Base-by-base conservation (phyloP, 495 filamentous ascomycete genomes). In the Extremus antarcticus region DNA sequence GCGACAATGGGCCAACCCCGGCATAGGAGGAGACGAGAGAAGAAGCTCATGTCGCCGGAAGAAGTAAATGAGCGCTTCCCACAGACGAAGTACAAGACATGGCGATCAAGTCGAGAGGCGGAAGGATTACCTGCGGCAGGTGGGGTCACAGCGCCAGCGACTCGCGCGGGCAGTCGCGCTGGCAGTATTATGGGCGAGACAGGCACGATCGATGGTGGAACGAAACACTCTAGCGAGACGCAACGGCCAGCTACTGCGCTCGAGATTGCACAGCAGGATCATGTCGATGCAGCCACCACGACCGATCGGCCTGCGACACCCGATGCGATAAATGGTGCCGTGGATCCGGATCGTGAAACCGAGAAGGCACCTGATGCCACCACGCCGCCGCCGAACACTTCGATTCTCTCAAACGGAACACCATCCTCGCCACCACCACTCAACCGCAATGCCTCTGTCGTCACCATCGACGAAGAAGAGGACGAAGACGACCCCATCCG, bases 61-160 rank as follows among this genome's bases (percentile, higher is more conserved):
- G 92, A 99, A 68, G 92, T 97, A 41, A 96, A 99, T 65, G 89
- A 94, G 62, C 85, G 92, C 56, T 97, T 99, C 64, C 94, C 92
- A 0, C 78, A 95, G 63, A 81, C 81, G 45, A 97, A 97, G 70
- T 99, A 99, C 73, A 97, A 97, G 73, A 79, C 78, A 48, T 99
- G 94, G 92, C 82, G 90, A 53, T 79, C 88, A 13, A 78, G 79
- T 38, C 85, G 94, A 53, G 90, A 88, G 56, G 76, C 80, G 39
- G 81, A 90, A 72, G 94, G 90, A 25, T 71, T 96, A 45, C 82
- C 92, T 22, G 84, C 88, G 21, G 77, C 84, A 57, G 91, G 90
- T 29, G 92, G 94, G 29, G 85, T 98, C 51, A 81, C 80, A n/a
- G 78, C 82, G 21, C 82, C 89, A 25, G 76, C 78, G 3, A 89